These are phyloP conservation scores for Zhuliangozyma blackwelliae DNA, from an alignment of 1,139 yeast species.

Conservation along the genomic window DNA sequence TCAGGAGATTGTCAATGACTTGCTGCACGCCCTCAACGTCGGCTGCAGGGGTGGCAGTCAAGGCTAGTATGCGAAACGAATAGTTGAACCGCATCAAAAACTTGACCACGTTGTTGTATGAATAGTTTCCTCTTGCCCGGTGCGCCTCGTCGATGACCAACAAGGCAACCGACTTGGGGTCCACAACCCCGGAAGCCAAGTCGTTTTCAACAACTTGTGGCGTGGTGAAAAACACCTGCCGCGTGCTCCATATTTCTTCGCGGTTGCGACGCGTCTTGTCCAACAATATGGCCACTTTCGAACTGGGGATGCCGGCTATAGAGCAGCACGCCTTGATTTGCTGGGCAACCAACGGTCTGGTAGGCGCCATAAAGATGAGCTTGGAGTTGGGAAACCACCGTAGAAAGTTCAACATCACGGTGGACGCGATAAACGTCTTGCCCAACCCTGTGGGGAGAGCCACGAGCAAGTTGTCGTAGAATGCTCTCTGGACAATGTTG, in stretches of 20 bases:
- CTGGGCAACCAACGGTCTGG: slow-evolving; percentile 95
- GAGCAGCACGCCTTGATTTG: slow-evolving; percentile 92
- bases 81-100: slow-evolving; percentile 59
- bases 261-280: slow-evolving; percentile 68
- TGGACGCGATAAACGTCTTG: slow-evolving; percentile 91
- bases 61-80: slow-evolving; percentile 71
- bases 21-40: slow-evolving; percentile 86
- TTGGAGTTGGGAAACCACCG: slow-evolving; percentile 80
- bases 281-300: slow-evolving; percentile 74
- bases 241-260: slow-evolving; percentile 67
- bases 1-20: slow-evolving; percentile 65
- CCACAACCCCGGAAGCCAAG: slow-evolving; percentile 63
- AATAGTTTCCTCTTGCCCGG: slow-evolving; percentile 83
- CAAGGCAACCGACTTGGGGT: slow-evolving; percentile 71
- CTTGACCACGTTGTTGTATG: slow-evolving; percentile 78
- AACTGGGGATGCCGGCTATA: slow-evolving; percentile 75
- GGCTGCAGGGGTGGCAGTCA: slow-evolving; percentile 95
- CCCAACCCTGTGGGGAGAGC: slow-evolving; percentile 98
- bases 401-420: slow-evolving; percentile 85
- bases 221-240: slow-evolving; percentile 85
- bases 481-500: slow-evolving; percentile 68
- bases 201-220: slow-evolving; percentile 97
- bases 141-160: slow-evolving; percentile 95
- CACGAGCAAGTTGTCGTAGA: slow-evolving; percentile 72
- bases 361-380: slow-evolving; percentile 93